Evolutionary conservation across 805 yeast genomes (phyloP), one percentile per base, ranked within the genome.

Genomic region (Yarrowia yakushimensis): DNA sequence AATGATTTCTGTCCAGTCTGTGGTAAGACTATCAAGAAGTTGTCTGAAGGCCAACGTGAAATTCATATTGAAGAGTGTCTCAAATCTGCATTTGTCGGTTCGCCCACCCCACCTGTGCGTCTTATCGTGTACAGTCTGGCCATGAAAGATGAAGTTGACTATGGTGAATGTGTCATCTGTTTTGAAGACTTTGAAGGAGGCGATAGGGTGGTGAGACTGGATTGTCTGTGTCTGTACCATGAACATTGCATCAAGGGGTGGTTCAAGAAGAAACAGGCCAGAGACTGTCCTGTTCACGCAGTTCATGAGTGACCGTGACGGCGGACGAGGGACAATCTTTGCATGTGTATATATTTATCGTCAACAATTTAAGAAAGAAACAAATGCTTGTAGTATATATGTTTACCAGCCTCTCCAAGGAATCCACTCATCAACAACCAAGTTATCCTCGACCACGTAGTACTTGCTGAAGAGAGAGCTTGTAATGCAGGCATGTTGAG

Each of bases 161-260:
- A 55, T 17, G 83, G 83, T 54, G 98, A 94, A 72, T 94, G 99
- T 72, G 93, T 90, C 15, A 93, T 94, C 23, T 94, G 99, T 70
- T 83, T 93, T 65, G 99, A 94, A 71, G 96, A 89, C 18, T 83
- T 92, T 72, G 75, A 76, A 52, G 89, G 92, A 0, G 96, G 96
- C 1, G 94, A 91, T 62, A 87, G 86, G 69, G 93, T 94, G 17
- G 98, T 96, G 0, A 77, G 99, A 42, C 75, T 94, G 64, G 98
- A 93, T 73, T 94, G 99, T 72, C 78, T 94, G 13, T 94, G 99
- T 71, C 90, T 92, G 34, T 94, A 90, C 73, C 99, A 94, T 70
- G 91, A 91, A 71, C 78, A 82, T 66, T 94, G 99, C 74, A 94
- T 94, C 66, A 85, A 87, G 72, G 85, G 84, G 63, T 94, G 99